phyloP scores from a whole-genome alignment of 371 early-diverging fungal genomes.

The Mucor velutinosus region DNA sequence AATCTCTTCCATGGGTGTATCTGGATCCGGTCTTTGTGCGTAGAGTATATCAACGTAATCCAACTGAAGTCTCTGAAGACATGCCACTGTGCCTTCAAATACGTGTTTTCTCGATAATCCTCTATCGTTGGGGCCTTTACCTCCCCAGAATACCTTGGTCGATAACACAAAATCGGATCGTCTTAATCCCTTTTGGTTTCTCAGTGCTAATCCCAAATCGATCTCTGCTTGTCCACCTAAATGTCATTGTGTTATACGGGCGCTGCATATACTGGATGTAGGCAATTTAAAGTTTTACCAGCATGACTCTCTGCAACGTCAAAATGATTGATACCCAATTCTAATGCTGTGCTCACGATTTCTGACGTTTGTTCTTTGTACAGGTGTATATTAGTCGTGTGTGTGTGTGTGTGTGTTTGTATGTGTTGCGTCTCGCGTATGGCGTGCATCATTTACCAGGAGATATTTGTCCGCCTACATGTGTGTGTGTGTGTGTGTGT shows the following conservation, averaged over 20 bases:
- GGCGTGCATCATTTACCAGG: conserved; percentile 32
- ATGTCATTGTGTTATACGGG: background rate
- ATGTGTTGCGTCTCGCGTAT: background rate
- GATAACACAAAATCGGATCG: conserved; percentile 79
- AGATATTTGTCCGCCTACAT: conserved; percentile 60
- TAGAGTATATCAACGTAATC: conserved; percentile 84
- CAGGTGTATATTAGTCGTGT: background rate
- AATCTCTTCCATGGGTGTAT: conserved; percentile 81
- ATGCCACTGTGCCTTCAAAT: conserved; percentile 80
- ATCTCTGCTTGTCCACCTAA: conserved; percentile 75
- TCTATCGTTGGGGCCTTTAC: conserved; percentile 79
- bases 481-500: background rate
- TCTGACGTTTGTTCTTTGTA: conserved; percentile 56
- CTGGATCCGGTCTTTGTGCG: conserved; percentile 81
- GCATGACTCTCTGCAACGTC: conserved; percentile 81
- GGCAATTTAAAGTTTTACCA: conserved; percentile 22
- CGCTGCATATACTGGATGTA: background rate
- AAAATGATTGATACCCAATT: conserved; percentile 83
- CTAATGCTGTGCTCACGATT: conserved; percentile 75
- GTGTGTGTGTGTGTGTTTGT: background rate
- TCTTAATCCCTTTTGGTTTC: conserved; percentile 61
- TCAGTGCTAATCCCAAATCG: conserved; percentile 79
- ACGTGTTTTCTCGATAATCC: conserved; percentile 88
- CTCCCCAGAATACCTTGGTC: conserved; percentile 88
- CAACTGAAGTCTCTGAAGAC: conserved; percentile 72